Evolutionary conservation across 73 alveolate species (phyloP).

Genomic region (Tetrahymena thermophila): DNA sequence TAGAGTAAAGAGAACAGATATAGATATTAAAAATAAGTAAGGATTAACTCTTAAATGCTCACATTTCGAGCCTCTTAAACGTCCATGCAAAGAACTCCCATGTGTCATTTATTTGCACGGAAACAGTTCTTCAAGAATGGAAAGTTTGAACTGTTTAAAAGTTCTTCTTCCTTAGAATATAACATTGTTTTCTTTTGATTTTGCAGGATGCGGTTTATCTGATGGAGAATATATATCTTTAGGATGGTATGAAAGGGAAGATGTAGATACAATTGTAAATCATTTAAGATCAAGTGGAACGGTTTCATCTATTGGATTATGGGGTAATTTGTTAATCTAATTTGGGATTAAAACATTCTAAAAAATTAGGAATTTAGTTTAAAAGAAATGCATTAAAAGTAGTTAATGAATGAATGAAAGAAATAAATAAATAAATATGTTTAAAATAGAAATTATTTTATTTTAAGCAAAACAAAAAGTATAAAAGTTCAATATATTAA

Average conservation of each 20-base stretch:
- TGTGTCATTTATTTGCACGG: constrained; percentile 94
- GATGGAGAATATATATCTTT: constrained; percentile 93
- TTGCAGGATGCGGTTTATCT: constrained; percentile 91
- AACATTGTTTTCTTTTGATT: constrained; percentile 85
- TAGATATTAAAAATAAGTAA: constrained; percentile 53
- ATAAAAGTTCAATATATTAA: no score
- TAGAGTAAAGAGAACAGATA: constrained; percentile 55
- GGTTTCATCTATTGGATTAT: constrained; percentile 83
- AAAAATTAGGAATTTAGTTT: not conserved
- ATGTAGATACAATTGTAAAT: constrained; percentile 82
- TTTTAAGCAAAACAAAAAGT: no score
- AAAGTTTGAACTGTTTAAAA: constrained; percentile 60
- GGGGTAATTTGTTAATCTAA: constrained; percentile 38
- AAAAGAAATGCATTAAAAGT: not conserved
- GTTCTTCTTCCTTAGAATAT: constrained; percentile 68
- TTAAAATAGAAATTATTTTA: no score
- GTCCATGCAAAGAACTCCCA: constrained; percentile 71
- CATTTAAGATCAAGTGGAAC: constrained; percentile 72
- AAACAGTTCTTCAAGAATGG: constrained; percentile 90
- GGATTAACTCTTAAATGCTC: constrained; percentile 70
- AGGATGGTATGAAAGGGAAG: constrained; percentile 95
- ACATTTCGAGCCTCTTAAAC: constrained; percentile 74
- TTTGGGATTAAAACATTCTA: not conserved
- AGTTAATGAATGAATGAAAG: no score
- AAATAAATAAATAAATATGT: no score